phyloP scores from a whole-genome alignment of 2,329 filamentous ascomycete genomes.

The Ceratocystis colombiana region DNA sequence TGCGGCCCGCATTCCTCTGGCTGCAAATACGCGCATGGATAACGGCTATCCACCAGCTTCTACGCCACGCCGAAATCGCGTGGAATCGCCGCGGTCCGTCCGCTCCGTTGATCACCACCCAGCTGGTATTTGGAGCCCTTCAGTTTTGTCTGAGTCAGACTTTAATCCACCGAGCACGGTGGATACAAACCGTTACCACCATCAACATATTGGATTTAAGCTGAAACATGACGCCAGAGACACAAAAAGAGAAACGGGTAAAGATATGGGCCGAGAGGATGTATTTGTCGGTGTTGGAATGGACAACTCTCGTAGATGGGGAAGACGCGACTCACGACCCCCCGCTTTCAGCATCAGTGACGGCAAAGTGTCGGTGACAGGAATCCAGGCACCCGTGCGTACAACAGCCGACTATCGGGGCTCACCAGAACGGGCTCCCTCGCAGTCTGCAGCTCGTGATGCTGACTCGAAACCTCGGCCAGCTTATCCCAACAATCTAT shows the following conservation, averaged over 20 bases:
- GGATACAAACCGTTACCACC: conserved; percentile 18
- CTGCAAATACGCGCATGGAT: not conserved
- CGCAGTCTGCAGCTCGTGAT: conserved; percentile 18
- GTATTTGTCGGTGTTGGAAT: conserved; percentile 22
- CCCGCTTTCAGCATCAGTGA: conserved; percentile 23
- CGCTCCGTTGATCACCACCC: conserved; percentile 23
- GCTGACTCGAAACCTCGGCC: not conserved
- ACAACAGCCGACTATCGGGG: conserved; percentile 16
- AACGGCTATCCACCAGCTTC: not conserved
- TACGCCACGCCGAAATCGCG: conserved; percentile 15
- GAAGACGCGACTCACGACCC: conserved; percentile 23
- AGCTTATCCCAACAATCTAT: conserved; percentile 13
- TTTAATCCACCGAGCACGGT: conserved; percentile 26
- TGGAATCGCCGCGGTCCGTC: conserved; percentile 22
- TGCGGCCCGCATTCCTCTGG: conserved; percentile 21
- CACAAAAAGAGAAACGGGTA: not conserved
- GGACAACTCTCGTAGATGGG: conserved; percentile 19
- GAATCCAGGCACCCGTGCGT: conserved; percentile 10
- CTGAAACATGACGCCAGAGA: not conserved
- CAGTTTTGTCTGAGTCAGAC: conserved; percentile 27
- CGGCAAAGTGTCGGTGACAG: conserved; percentile 21
- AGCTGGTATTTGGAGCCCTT: conserved; percentile 26
- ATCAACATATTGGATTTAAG: not conserved
- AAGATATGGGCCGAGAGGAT: conserved; percentile 12
- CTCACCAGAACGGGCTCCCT: conserved; percentile 17